Evolutionary conservation across 257 asterid genomes (phyloP).

Genomic region (Ligustrum vulgare): DNA sequence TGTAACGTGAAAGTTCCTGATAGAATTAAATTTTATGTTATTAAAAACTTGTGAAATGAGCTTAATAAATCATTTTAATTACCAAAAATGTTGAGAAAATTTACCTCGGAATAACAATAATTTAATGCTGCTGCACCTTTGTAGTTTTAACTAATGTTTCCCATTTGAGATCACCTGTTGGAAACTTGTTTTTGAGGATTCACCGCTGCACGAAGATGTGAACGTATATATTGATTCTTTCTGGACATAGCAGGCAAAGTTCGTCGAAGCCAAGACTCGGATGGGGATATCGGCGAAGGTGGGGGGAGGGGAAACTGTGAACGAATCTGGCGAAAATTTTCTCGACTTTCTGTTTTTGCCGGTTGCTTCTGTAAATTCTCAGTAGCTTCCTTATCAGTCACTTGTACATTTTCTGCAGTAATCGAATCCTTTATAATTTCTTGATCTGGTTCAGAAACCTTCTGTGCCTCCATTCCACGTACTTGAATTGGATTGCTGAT

Average conservation of each 20-base stretch:
- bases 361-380: slow-evolving; percentile 24
- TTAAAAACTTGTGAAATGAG: not conserved
- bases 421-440: slow-evolving; percentile 13
- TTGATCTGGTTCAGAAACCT: slow-evolving; percentile 31
- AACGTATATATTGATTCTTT: slow-evolving; percentile 33
- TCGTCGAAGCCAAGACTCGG: slow-evolving; percentile 89
- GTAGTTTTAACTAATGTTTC: slow-evolving; percentile 61
- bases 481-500: slow-evolving; percentile 14
- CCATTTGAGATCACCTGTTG: slow-evolving; percentile 50
- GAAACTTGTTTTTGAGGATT: slow-evolving; percentile 26
- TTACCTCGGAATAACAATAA: slow-evolving; percentile 57
- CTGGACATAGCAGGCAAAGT: slow-evolving; percentile 68
- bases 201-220: slow-evolving; percentile 28
- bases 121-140: slow-evolving; percentile 40
- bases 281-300: slow-evolving; percentile 74
- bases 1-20: slow-evolving; percentile 48
- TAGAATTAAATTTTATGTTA: slow-evolving; percentile 1
- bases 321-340: slow-evolving; percentile 10
- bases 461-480: slow-evolving; percentile 9
- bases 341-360: slow-evolving; percentile 23
- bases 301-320: slow-evolving; percentile 49
- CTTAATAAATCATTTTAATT: not conserved
- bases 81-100: slow-evolving; percentile 4
- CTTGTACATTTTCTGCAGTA: slow-evolving; percentile 13
- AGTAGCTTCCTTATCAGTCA: slow-evolving; percentile 25